Conservation (phyloP, 148 eudicot species). For the Vaccinium macrocarpon region DNA sequence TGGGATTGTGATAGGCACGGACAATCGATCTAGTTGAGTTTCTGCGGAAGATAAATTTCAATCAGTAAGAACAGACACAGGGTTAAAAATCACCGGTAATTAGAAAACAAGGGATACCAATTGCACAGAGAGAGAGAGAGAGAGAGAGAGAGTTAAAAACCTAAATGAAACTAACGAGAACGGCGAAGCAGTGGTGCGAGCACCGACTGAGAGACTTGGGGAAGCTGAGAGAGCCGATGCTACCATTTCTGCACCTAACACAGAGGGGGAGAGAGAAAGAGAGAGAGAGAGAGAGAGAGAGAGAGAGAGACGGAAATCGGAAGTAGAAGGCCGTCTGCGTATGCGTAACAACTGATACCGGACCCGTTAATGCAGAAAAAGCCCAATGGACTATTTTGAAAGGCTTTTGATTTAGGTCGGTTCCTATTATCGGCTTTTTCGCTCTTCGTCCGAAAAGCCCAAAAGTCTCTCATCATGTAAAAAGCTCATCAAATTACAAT, state of each 20-base stretch:
- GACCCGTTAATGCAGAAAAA: neutral
- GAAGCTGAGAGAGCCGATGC: constrained; percentile 40
- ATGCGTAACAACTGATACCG: no score
- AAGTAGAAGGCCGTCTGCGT: neutral
- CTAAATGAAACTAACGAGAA: neutral
- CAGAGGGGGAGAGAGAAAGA: no score
- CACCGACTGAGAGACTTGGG: constrained; percentile 24
- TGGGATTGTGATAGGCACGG: neutral
- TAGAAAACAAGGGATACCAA: neutral
- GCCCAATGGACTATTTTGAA: neutral
- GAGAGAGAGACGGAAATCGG: neutral
- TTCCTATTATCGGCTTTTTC: no score
- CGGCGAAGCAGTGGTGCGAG: neutral
- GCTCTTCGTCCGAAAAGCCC: no score
- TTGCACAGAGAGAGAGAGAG: neutral
- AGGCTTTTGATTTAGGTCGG: no score
- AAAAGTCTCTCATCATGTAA: no score
- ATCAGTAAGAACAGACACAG: neutral
- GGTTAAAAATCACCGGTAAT: neutral
- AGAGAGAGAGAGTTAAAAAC: constrained; percentile 7
- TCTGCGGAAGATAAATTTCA: neutral
- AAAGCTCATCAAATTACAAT: no score
- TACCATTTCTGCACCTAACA: neutral
- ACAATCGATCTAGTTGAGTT: neutral
- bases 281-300: no score